Evolutionary conservation across 768 basidiomycete species (phyloP), one percentile per base, ranked within the genome.

Genomic region (Auricularia cornea): DNA sequence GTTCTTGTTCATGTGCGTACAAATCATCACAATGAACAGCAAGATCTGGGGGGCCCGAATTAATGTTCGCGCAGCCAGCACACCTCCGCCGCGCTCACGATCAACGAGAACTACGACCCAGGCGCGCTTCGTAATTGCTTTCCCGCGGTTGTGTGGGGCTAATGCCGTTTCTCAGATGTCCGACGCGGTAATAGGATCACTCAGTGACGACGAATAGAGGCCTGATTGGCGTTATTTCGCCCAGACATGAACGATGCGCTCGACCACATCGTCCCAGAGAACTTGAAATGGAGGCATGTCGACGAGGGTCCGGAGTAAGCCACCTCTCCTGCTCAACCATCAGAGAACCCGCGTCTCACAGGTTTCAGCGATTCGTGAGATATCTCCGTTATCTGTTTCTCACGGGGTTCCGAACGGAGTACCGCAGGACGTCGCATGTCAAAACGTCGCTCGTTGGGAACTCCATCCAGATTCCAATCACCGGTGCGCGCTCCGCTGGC

Each of bases 301-400:
- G 92, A 94, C 71, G 94, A 98, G 78, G 94, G 93, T 26, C 90
- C 87, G 56, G 94, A 96, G 92, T 94, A 71, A n/a, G n/a, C n/a
- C 76, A 87, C 77, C 18, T 57, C 62, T 59, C 26, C n/a, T 12
- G 30, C 33, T 23, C 29, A 44, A 28, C 8, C 28, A 31, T 54
- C 12, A 4, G 6, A 6, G 16, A 10, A 8, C 29, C 26, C 23
- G n/a, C n/a, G n/a, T 57, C 26, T n/a, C 14, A 16, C 5, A 11
- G 2, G 6, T 5, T 57, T 11, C 26, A 57, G 54, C 33, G 62
- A 62, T 3, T 62, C 62, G 62, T 62, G 56, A 54, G 29, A 11
- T 28, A 20, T 10, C 3, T 31, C 61, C 28, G 11, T 11, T 26
- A 18, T 32, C 11, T 10, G 33, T n/a, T n/a, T n/a, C n/a, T n/a